Evolutionary conservation across 257 asterid genomes (phyloP), one percentile per base, ranked within the genome.

Genomic region (Linderniella brevidens): DNA sequence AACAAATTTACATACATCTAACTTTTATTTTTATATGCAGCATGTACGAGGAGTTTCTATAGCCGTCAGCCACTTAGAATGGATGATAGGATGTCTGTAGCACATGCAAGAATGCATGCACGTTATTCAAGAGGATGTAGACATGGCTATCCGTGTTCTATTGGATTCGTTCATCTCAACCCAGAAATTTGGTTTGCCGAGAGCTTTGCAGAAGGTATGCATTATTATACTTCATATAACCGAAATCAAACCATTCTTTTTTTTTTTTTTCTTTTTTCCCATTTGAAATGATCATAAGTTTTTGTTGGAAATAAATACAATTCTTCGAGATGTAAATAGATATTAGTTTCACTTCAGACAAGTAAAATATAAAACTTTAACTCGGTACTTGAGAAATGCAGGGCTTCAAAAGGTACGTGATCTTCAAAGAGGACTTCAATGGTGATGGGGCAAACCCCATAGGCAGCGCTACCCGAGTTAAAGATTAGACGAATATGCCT

Each of bases 51-150:
- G 96, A 58, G 75, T 90, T 66, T 92, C 98, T 35, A 90, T 85
- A 62, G 99, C 99, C 0, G 94, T 85, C 58, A 75, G 99, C 62
- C 99, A 85, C 76, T 76, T 90, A 10, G 96, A 90, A 68, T 90
- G 96, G 9, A 82, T 90, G 93, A 90, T 90, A 65, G 99, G 66
- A 85, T 90, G 96, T 85, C 94, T 57, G 96, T 85, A 79, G 96
- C 99, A 47, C 92, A 81, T 66, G 99, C 96, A 3, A 73, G 96
- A 61, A 81, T 90, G 81, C 99, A 90, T 67, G 56, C 94, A 90
- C 63, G 99, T 90, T 54, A 81, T 72, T 63, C 96, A 85, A 64
- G 96, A 90, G 76, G 99, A 90, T 47, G 96, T 90, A 50, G 96
- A 90, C 72, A 90, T 85, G 94, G 93, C 94, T 49, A 90, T 90